Evolutionary conservation across 257 asterid genomes (phyloP).

Genomic region (Verbascum thapsus): DNA sequence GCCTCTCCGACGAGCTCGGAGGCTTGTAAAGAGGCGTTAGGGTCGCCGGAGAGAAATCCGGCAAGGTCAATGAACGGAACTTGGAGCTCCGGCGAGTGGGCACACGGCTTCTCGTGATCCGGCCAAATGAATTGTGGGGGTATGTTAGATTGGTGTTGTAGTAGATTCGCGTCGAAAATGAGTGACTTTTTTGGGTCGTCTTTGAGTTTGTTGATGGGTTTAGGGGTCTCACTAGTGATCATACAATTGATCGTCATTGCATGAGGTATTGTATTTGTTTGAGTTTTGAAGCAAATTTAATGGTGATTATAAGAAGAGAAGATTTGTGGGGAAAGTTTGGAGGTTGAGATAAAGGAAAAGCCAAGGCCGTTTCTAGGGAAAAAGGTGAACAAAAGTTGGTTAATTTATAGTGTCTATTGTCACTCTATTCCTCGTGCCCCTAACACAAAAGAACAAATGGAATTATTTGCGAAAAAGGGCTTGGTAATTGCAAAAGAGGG

Average conservation of each 20-base stretch:
- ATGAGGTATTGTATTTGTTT: slow-evolving; percentile 26
- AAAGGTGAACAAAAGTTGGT: slow-evolving; percentile 45
- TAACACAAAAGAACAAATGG: slow-evolving; percentile 32
- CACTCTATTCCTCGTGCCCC: slow-evolving; percentile 28
- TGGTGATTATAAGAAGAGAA: not conserved
- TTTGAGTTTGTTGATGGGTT: slow-evolving; percentile 11
- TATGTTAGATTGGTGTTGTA: slow-evolving; percentile 46
- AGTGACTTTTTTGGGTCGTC: slow-evolving; percentile 25
- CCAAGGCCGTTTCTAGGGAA: slow-evolving; percentile 43
- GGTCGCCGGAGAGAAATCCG: slow-evolving; percentile 73
- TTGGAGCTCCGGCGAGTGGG: slow-evolving; percentile 41
- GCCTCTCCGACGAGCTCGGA: slow-evolving; percentile 67
- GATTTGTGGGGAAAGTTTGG: slow-evolving; percentile 19
- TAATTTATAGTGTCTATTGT: slow-evolving; percentile 50
- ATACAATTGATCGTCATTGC: slow-evolving; percentile 63
- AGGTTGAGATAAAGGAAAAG: slow-evolving; percentile 48
- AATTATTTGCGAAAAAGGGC: slow-evolving; percentile 40
- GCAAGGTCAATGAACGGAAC: slow-evolving; percentile 71
- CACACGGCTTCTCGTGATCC: slow-evolving; percentile 70
- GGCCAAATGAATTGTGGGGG: slow-evolving; percentile 90
- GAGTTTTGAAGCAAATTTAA: not conserved
- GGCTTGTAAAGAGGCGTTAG: slow-evolving; percentile 46
- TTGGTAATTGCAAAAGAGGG: slow-evolving; percentile 29
- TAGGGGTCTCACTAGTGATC: slow-evolving; percentile 35
- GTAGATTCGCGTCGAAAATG: slow-evolving; percentile 52